Evolutionary conservation across 2,329 filamentous ascomycete genomes (phyloP), one percentile per base, ranked within the genome.

Genomic region (Ophiostoma ulmi): DNA sequence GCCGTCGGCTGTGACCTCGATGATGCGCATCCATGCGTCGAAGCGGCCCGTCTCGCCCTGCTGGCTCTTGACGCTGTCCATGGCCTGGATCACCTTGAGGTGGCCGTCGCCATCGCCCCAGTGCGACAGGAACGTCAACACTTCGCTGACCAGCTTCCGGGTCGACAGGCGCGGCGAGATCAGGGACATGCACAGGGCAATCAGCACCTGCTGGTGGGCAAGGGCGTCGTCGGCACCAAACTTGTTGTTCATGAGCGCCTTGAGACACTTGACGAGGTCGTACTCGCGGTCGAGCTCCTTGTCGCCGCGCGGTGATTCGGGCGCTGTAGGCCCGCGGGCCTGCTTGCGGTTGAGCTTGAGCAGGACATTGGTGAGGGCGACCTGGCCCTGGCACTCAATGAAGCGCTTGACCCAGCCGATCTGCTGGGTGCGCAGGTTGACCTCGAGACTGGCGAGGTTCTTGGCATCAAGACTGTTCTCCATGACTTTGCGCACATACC

Each of bases 181-280:
- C 71, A 99, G 84, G 48, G 93, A 97, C 31, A 89, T 93, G 68
- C 91, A 92, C 64, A 99, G 85, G 1, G 95, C 92, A 71, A 96
- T 88, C 73, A 97, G 90, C 73, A 98, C 92, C 78, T 94, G 92
- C 77, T 95, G 91, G 78, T 98, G 94, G 72, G 88, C 85, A 71
- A 99, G 84, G 22, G 95, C 95, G 85, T 99, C 94, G 78, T 99
- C 95, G 73, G 95, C 95, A 73, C 95, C 95, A 79, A 97, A 98
- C 79, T 97, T 97, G 86, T 97, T 99, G 87, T 99, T 99, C 91
- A 98, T 97, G 71, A 98, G 82, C 41, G 94, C 93, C 83, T 98
- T 98, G 72, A 99, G 81, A 82, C 95, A 98, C 82, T 99, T 99
- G 78, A 97, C 88, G 73, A 99, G 97, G 78, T 98, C 95, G 78